These are phyloP conservation scores for Aspergillus unguis DNA, from an alignment of 2,329 filamentous ascomycete species.

Conservation along the genomic window DNA sequence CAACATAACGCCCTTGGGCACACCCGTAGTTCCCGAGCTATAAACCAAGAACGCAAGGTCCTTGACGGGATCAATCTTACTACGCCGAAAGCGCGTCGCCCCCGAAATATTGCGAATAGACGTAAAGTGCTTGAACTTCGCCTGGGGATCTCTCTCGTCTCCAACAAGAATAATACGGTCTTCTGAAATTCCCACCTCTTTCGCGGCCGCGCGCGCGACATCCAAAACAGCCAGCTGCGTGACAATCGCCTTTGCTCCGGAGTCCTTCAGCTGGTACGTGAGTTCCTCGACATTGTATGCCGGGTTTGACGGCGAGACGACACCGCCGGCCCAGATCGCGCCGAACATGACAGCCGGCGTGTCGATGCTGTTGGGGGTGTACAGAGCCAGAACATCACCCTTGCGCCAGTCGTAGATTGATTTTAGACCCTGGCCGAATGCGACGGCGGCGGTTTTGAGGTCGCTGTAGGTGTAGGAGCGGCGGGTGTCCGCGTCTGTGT, in stretches of 20 bases:
- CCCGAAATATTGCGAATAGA: conserved; percentile 64
- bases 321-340: conserved; percentile 75
- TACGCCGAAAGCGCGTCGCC: conserved; percentile 56
- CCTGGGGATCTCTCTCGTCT: conserved; percentile 53
- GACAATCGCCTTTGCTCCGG: conserved; percentile 68
- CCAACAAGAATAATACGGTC: conserved; percentile 75
- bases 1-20: conserved; percentile 88
- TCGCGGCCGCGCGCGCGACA: conserved; percentile 65
- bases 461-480: conserved; percentile 68
- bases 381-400: conserved; percentile 78
- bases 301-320: conserved; percentile 82
- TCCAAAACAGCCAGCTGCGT: conserved; percentile 68
- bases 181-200: conserved; percentile 64
- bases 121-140: conserved; percentile 67
- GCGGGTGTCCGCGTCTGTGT: conserved; percentile 69
- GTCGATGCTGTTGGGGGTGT: conserved; percentile 83
- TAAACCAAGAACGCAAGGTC: conserved; percentile 86
- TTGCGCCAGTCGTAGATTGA: conserved; percentile 73
- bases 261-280: conserved; percentile 77
- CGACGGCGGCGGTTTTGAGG: conserved; percentile 61
- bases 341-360: conserved; percentile 75
- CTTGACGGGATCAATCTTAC: conserved; percentile 63
- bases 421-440: conserved; percentile 78
- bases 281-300: conserved; percentile 81
- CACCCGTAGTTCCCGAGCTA: conserved; percentile 82